A percentile compares a stretch with the other conserved stretches of the same genome.
These are phyloP conservation scores for Verbena officinalis DNA, from an alignment of 257 asterid genomes.

Conservation along the genomic window DNA sequence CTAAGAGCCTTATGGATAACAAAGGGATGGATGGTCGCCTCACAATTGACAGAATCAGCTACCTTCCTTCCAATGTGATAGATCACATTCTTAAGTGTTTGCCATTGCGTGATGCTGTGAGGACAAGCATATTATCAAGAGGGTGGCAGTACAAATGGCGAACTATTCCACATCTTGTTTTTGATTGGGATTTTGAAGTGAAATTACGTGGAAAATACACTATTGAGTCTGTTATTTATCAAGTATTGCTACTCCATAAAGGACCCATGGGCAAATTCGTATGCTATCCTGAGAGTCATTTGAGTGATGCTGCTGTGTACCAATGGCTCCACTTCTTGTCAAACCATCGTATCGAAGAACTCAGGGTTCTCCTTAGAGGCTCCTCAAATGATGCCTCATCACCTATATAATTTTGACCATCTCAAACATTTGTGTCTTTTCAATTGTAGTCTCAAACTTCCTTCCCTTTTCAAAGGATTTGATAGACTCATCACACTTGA, in stretches of 20 bases:
- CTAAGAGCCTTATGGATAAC: neutral
- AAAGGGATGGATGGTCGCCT: neutral
- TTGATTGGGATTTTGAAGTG: neutral
- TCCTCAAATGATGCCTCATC: neutral
- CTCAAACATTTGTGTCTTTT: neutral
- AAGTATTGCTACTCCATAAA: neutral
- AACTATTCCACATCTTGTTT: slow-evolving; percentile 7
- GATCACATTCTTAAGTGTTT: neutral
- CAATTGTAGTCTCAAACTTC: neutral
- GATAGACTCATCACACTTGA: neutral
- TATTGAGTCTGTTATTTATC: neutral
- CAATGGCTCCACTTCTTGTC: slow-evolving; percentile 1
- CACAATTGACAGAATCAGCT: neutral
- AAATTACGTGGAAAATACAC: neutral
- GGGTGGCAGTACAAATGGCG: neutral
- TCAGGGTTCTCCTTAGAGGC: neutral
- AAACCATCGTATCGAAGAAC: neutral
- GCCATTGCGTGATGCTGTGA: neutral
- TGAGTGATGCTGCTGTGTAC: neutral
- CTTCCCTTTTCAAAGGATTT: neutral
- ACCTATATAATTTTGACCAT: neutral
- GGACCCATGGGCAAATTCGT: neutral
- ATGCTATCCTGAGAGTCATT: neutral
- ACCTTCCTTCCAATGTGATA: neutral
- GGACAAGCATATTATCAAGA: slow-evolving; percentile 8